A percentile compares a stretch with the other conserved stretches of the same genome.
Conservation (phyloP, 1,284 basidiomycete species). For the Abortiporus biennis region DNA sequence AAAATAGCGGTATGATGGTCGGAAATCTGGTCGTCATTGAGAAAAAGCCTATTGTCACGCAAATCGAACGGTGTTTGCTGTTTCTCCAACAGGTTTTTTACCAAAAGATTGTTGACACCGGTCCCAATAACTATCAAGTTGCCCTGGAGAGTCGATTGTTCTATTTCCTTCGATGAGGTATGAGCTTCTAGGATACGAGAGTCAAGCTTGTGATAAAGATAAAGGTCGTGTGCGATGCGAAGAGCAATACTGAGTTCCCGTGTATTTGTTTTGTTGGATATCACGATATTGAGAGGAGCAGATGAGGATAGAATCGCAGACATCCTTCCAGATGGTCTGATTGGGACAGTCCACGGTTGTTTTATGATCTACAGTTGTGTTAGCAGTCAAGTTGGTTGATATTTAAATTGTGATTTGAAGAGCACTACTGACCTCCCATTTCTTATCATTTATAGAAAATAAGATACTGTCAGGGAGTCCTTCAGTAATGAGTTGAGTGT, state of each 20-base stretch:
- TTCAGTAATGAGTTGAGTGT: neutral
- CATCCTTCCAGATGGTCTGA: slow-evolving; percentile 48
- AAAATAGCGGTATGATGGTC: slow-evolving; percentile 50
- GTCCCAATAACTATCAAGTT: slow-evolving; percentile 56
- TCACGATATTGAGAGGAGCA: slow-evolving; percentile 49
- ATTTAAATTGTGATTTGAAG: neutral
- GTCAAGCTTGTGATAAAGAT: slow-evolving; percentile 67
- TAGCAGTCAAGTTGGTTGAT: neutral
- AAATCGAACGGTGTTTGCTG: slow-evolving; percentile 26
- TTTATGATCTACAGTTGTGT: neutral
- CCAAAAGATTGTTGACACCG: slow-evolving; percentile 15
- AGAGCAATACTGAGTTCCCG: slow-evolving; percentile 43
- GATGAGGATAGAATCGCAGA: slow-evolving; percentile 54
- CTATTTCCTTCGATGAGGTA: no score
- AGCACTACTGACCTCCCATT: slow-evolving; percentile 2
- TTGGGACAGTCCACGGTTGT: neutral
- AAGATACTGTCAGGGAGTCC: no score
- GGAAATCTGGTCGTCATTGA: slow-evolving; percentile 14
- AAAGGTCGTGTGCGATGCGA: slow-evolving; percentile 63
- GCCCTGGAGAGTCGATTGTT: slow-evolving; percentile 24
- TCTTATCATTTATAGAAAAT: neutral
- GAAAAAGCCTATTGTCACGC: slow-evolving; percentile 12
- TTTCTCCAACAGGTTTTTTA: slow-evolving; percentile 15
- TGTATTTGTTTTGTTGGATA: slow-evolving; percentile 30
- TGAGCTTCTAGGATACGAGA: slow-evolving; percentile 50